Percentiles rank a stretch among this genome's conserved stretches.
These are phyloP conservation scores for Lanmaoa rubissima DNA, from an alignment of 768 basidiomycete species.

Conservation along the genomic window DNA sequence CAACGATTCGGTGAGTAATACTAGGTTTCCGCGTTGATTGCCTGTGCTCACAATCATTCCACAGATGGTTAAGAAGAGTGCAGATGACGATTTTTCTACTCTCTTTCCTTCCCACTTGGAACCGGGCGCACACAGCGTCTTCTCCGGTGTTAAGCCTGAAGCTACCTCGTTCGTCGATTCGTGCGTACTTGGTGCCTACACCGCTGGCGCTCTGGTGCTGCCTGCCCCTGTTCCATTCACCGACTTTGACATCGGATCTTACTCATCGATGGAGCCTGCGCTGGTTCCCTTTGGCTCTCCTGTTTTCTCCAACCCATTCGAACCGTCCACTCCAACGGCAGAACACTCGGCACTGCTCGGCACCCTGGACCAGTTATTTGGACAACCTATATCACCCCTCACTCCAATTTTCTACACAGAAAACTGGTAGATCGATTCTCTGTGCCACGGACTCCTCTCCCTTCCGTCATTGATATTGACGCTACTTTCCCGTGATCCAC, in stretches of 20 bases:
- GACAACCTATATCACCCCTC: slow-evolving; percentile 27
- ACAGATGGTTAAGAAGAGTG: slow-evolving; percentile 7
- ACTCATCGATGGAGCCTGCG: background rate
- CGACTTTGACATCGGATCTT: slow-evolving; percentile 12
- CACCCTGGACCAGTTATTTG: slow-evolving; percentile 33
- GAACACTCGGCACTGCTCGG: slow-evolving; percentile 13
- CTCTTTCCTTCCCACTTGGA: slow-evolving; percentile 22
- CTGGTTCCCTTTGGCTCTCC: slow-evolving; percentile 24
- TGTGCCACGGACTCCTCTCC: background rate
- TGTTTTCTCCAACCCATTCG: slow-evolving; percentile 33
- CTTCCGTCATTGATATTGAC: background rate
- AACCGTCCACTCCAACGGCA: slow-evolving; percentile 2
- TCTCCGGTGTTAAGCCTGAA: slow-evolving; percentile 33
- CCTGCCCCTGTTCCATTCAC: slow-evolving; percentile 8
- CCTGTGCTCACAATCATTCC: slow-evolving; percentile 8
- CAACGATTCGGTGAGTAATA: slow-evolving; percentile 19
- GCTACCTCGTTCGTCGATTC: slow-evolving; percentile 28
- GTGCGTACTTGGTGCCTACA: slow-evolving; percentile 24
- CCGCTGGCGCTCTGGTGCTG: background rate
- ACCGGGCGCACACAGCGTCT: slow-evolving; percentile 21
- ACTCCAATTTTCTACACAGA: slow-evolving; percentile 10
- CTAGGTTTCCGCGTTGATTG: background rate
- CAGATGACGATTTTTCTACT: background rate
- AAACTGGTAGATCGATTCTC: slow-evolving; percentile 13
- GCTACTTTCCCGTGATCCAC: background rate